These are phyloP conservation scores for Phoenix dactylifera DNA, from an alignment of 176 grass and related monocot species.

Conservation along the genomic window DNA sequence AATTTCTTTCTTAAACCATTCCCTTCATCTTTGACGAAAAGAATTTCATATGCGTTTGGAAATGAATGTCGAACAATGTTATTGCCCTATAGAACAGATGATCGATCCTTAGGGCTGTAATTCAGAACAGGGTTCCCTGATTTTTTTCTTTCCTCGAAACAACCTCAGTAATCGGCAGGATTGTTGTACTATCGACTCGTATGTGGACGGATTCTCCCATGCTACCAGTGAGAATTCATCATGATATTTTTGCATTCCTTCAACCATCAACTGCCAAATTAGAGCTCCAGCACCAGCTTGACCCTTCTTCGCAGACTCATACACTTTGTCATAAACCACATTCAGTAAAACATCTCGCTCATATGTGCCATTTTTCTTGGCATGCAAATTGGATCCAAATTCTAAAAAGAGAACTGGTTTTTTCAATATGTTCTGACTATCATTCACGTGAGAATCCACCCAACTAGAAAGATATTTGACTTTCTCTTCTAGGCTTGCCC, in stretches of 20 bases:
- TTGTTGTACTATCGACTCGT: conserved; percentile 63
- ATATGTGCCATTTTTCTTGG: conserved; percentile 35
- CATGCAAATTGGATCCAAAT: conserved; percentile 45
- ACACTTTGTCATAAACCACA: conserved; percentile 80
- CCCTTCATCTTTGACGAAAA: too few species aligned
- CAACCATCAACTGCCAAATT: conserved; percentile 87
- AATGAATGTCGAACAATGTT: too few species aligned
- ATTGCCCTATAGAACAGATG: too few species aligned
- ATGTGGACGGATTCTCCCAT: conserved; percentile 31
- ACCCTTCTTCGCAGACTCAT: conserved; percentile 49
- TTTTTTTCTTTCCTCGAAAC: conserved; percentile 25
- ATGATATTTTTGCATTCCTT: conserved; percentile 50
- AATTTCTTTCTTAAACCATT: too few species aligned
- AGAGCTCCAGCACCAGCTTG: conserved; percentile 74
- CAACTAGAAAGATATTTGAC: conserved; percentile 67
- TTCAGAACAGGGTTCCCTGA: conserved; percentile 9
- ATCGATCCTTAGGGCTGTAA: too few species aligned
- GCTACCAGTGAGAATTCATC: conserved; percentile 81
- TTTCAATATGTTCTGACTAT: conserved; percentile 55
- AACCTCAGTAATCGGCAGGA: conserved; percentile 54
- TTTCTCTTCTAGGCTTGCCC: conserved; percentile 63
- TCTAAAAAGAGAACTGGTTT: conserved; percentile 89
- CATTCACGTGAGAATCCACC: conserved; percentile 84
- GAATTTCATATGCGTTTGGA: too few species aligned
- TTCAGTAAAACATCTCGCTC: conserved; percentile 58